A percentile compares a stretch with the other conserved stretches of the same genome.
These are phyloP conservation scores for Parastagonospora nodorum DNA, from an alignment of 2,329 filamentous ascomycete genomes.

Conservation along the genomic window DNA sequence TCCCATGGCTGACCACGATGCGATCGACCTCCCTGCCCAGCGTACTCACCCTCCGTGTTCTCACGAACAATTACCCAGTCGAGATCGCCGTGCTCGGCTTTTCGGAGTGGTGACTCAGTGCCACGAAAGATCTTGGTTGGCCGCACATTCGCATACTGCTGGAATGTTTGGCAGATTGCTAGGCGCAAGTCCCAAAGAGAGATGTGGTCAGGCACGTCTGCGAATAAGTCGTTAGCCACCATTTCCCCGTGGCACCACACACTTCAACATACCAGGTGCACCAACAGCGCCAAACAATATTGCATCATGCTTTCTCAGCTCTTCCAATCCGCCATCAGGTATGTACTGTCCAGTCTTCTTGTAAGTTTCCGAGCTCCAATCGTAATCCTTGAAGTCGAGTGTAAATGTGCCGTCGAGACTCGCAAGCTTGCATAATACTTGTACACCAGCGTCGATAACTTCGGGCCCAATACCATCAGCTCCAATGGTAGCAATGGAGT, in stretches of 20 bases:
- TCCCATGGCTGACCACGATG: slow-evolving; percentile 65
- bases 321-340: slow-evolving; percentile 63
- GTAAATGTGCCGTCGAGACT: slow-evolving; percentile 61
- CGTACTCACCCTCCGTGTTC: slow-evolving; percentile 70
- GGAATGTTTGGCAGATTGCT: slow-evolving; percentile 60
- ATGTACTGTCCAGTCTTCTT: slow-evolving; percentile 70
- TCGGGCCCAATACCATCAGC: slow-evolving; percentile 74
- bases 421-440: slow-evolving; percentile 62
- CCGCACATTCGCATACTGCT: slow-evolving; percentile 63
- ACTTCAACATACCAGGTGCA: slow-evolving; percentile 54
- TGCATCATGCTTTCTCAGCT: slow-evolving; percentile 64
- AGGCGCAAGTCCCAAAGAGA: slow-evolving; percentile 62
- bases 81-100: slow-evolving; percentile 61
- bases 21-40: slow-evolving; percentile 66
- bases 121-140: slow-evolving; percentile 67
- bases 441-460: slow-evolving; percentile 67
- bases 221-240: not conserved
- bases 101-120: slow-evolving; percentile 61
- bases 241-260: too few species aligned
- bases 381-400: slow-evolving; percentile 65
- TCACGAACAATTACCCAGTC: slow-evolving; percentile 72
- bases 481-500: slow-evolving; percentile 57
- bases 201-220: slow-evolving; percentile 62
- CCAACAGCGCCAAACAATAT: slow-evolving; percentile 73
- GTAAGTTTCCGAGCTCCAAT: slow-evolving; percentile 71